phyloP scores from a whole-genome alignment of 495 filamentous ascomycete genomes.

The Trichoderma gamsii region DNA sequence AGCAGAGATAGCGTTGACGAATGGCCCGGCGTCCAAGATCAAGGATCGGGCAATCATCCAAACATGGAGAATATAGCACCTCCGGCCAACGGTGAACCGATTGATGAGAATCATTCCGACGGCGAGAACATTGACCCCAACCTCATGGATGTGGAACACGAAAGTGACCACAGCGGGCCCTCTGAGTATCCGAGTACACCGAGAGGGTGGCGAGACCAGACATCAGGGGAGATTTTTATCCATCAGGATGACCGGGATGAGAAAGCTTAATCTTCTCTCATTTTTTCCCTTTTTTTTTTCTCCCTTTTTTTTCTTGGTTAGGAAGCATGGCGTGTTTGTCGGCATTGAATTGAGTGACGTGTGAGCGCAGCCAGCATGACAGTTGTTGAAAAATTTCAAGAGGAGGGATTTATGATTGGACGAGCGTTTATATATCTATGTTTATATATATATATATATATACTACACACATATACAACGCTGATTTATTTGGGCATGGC shows the following conservation, averaged over 20 bases:
- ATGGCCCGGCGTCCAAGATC: constrained; percentile 34
- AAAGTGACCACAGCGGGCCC: constrained; percentile 32
- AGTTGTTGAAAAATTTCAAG: too few relatives aligned
- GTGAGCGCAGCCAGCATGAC: too few relatives aligned
- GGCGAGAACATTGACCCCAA: constrained; percentile 39
- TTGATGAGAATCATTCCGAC: constrained; percentile 24
- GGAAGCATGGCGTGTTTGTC: not conserved
- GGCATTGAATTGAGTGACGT: too few relatives aligned
- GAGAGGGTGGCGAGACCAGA: constrained; percentile 22
- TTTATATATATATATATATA: too few relatives aligned
- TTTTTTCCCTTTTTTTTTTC: not conserved
- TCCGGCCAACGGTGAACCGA: too few relatives aligned
- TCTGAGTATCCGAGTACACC: constrained; percentile 38
- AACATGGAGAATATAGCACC: too few relatives aligned
- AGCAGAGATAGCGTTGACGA: constrained; percentile 40
- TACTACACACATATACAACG: too few relatives aligned
- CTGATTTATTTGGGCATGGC: too few relatives aligned
- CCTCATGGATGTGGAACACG: constrained; percentile 20
- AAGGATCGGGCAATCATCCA: not conserved
- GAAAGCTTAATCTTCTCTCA: not conserved
- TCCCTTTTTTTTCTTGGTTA: not conserved
- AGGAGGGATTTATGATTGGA: too few relatives aligned
- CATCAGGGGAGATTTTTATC: constrained; percentile 32
- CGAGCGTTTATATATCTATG: too few relatives aligned
- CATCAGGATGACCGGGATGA: constrained; percentile 38